phyloP scores from a whole-genome alignment of 1,139 yeast genomes.

The Lodderomyces theae region DNA sequence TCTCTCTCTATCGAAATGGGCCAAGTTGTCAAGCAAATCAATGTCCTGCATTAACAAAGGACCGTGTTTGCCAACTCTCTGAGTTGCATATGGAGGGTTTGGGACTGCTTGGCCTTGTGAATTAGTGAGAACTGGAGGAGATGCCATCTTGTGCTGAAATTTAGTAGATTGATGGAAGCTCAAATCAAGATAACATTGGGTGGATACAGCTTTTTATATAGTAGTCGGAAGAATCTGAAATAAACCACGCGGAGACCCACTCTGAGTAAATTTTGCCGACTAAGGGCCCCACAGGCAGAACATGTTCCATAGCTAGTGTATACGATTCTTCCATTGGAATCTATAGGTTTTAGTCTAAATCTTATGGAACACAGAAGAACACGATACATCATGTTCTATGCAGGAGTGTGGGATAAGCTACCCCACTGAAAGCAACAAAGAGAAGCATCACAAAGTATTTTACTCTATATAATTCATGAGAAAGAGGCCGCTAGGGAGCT shows the following conservation, averaged over 20 bases:
- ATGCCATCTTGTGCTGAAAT: neutral
- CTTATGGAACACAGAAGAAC: no score
- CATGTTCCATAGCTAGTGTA: neutral
- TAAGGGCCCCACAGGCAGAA: neutral
- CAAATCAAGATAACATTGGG: no score
- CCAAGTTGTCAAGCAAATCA: slow-evolving; percentile 70
- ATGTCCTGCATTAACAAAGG: slow-evolving; percentile 77
- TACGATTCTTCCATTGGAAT: neutral
- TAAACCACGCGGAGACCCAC: no score
- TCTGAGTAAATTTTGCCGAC: neutral
- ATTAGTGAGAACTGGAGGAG: slow-evolving; percentile 55
- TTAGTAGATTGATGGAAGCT: no score
- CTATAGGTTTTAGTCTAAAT: no score
- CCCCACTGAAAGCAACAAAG: no score
- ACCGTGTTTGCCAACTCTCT: slow-evolving; percentile 70
- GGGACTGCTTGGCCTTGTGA: slow-evolving; percentile 73
- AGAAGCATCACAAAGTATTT: no score
- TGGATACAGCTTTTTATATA: neutral
- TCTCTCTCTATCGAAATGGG: slow-evolving; percentile 84
- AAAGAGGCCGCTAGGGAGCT: no score
- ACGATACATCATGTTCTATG: no score
- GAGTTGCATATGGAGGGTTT: slow-evolving; percentile 64
- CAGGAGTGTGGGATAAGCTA: no score
- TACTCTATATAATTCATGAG: no score
- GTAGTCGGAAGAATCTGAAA: no score